These are phyloP conservation scores for Colletotrichum spaethianum DNA, from an alignment of 2,329 filamentous ascomycete genomes.

Conservation along the genomic window DNA sequence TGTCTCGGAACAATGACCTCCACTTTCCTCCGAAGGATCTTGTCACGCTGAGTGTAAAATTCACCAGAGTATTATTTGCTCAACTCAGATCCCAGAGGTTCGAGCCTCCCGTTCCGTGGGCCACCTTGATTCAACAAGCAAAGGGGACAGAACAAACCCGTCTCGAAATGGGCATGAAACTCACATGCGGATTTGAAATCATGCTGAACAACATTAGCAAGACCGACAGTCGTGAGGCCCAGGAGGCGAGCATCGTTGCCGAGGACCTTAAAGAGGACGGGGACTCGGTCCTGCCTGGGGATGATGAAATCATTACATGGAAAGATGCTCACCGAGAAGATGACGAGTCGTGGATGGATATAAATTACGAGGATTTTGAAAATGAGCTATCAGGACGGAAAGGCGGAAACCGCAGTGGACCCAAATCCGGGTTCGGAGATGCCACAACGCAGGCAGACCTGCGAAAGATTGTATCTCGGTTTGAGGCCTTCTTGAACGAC, in stretches of 20 bases:
- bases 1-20: slow-evolving; percentile 67
- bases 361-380: slow-evolving; percentile 92
- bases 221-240: slow-evolving; percentile 76
- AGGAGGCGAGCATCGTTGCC: slow-evolving; percentile 83
- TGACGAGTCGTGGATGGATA: slow-evolving; percentile 91
- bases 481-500: slow-evolving; percentile 92
- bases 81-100: slow-evolving; percentile 92
- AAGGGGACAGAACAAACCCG: slow-evolving; percentile 52
- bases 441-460: slow-evolving; percentile 80
- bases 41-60: slow-evolving; percentile 82
- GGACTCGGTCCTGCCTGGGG: slow-evolving; percentile 74
- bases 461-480: slow-evolving; percentile 92
- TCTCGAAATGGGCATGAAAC: slow-evolving; percentile 87
- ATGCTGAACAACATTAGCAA: slow-evolving; percentile 78
- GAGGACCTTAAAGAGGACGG: slow-evolving; percentile 83
- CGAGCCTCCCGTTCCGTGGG: slow-evolving; percentile 71
- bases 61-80: slow-evolving; percentile 91
- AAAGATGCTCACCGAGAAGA: slow-evolving; percentile 74
- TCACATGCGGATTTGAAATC: slow-evolving; percentile 93
- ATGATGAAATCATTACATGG: slow-evolving; percentile 83
- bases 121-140: slow-evolving; percentile 46
- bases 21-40: slow-evolving; percentile 84
- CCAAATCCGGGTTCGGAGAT: slow-evolving; percentile 72
- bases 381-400: slow-evolving; percentile 74
- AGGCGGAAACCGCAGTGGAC: neutral